phyloP scores from a whole-genome alignment of 1,139 yeast genomes.

The Pichia cactophila region DNA sequence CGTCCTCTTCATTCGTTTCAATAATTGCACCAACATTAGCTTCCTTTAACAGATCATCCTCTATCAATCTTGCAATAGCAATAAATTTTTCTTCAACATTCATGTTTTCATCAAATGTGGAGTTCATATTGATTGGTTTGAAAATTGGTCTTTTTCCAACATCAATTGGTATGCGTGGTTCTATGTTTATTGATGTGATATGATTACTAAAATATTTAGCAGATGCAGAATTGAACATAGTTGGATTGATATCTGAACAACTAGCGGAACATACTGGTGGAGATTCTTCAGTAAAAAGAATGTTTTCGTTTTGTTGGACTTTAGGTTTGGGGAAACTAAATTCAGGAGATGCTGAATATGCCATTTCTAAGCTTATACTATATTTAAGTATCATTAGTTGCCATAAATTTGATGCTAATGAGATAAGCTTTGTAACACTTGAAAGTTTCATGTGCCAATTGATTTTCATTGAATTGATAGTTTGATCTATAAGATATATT shows the following conservation, averaged over 20 bases:
- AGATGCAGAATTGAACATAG: slow-evolving; percentile 27
- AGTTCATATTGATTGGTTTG: neutral
- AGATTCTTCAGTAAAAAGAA: neutral
- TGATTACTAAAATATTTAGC: neutral
- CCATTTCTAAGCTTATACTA: slow-evolving; percentile 13
- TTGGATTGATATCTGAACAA: slow-evolving; percentile 32
- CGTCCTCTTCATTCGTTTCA: slow-evolving; percentile 12
- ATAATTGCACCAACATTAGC: slow-evolving; percentile 2
- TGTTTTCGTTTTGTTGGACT: neutral
- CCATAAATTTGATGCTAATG: slow-evolving; percentile 21
- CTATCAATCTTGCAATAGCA: slow-evolving; percentile 7
- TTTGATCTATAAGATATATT: slow-evolving; percentile 18
- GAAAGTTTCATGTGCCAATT: slow-evolving; percentile 21
- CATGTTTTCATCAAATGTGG: neutral
- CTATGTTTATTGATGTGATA: neutral
- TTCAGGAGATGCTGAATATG: slow-evolving; percentile 17
- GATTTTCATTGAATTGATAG: slow-evolving; percentile 15
- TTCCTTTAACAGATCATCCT: slow-evolving; percentile 12
- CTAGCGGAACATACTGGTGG: slow-evolving; percentile 2
- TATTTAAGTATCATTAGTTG: slow-evolving; percentile 18
- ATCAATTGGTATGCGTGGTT: neutral
- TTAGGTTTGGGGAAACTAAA: slow-evolving; percentile 14
- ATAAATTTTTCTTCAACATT: slow-evolving; percentile 8
- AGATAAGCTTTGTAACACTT: slow-evolving; percentile 19
- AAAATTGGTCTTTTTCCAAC: neutral